Conservation (phyloP, 441 rosid genomes). For the Croton setiger region DNA sequence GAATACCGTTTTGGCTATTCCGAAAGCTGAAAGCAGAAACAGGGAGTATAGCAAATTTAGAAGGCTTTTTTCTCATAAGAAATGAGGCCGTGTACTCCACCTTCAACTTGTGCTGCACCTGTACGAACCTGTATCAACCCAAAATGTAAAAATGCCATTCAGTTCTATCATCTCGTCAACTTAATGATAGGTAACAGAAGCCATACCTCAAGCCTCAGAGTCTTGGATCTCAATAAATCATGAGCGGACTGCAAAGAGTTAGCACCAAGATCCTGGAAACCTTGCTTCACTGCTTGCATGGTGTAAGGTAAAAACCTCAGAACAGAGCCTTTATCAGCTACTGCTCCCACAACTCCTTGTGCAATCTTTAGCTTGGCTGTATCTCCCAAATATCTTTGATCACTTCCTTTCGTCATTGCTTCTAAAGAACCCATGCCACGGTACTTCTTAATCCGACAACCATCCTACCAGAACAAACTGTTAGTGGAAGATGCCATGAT, state of each 20-base stretch:
- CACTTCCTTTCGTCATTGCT: slow-evolving; percentile 92
- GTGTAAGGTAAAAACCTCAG: slow-evolving; percentile 71
- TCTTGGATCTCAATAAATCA: slow-evolving; percentile 55
- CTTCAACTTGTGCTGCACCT: slow-evolving; percentile 85
- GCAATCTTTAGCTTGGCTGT: slow-evolving; percentile 75
- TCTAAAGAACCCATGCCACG: slow-evolving; percentile 92
- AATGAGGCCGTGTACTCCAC: slow-evolving; percentile 72
- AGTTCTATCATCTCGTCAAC: neutral
- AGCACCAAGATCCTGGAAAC: slow-evolving; percentile 93
- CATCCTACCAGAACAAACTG: slow-evolving; percentile 38
- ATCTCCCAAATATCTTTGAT: slow-evolving; percentile 82
- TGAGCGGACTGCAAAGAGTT: slow-evolving; percentile 64
- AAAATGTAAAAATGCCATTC: neutral
- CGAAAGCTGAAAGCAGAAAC: neutral
- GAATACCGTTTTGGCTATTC: neutral
- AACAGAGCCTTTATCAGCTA: slow-evolving; percentile 81
- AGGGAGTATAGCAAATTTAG: slow-evolving; percentile 9
- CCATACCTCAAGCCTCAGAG: slow-evolving; percentile 74
- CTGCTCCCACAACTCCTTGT: slow-evolving; percentile 89
- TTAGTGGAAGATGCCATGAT: neutral
- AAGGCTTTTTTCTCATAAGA: slow-evolving; percentile 72
- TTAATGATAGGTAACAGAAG: neutral
- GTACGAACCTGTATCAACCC: slow-evolving; percentile 50
- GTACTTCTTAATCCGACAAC: slow-evolving; percentile 54
- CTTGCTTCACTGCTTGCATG: slow-evolving; percentile 94